A percentile compares a stretch with the other conserved stretches of the same genome.
phyloP scores from a whole-genome alignment of 2,329 filamentous ascomycete genomes.

The Talaromyces sp. region DNA sequence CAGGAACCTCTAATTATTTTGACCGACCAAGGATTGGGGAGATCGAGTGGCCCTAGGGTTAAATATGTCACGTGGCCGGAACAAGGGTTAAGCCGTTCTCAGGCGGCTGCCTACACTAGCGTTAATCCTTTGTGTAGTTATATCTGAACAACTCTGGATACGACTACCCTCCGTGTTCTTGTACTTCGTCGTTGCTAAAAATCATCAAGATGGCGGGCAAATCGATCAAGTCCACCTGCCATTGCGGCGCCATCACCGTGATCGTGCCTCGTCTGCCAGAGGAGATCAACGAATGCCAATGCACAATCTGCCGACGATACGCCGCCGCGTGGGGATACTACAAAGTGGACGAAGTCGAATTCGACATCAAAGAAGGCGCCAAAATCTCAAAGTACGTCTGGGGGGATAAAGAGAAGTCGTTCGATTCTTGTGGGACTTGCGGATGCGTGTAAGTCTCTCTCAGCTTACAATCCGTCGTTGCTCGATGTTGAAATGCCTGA shows the following conservation, averaged over 20 bases:
- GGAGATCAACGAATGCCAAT: slow-evolving; percentile 18
- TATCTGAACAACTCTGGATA: not conserved
- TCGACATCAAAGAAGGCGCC: slow-evolving; percentile 3
- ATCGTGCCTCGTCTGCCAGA: slow-evolving; percentile 1
- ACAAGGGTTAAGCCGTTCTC: no score
- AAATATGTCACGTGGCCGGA: not conserved
- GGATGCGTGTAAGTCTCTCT: slow-evolving; percentile 14
- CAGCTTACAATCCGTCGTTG: not conserved
- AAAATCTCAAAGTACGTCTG: slow-evolving; percentile 11
- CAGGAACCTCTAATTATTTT: no score
- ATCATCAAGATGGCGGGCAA: not conserved
- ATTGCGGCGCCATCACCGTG: slow-evolving; percentile 14
- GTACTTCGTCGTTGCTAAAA: no score
- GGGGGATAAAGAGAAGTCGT: slow-evolving; percentile 12
- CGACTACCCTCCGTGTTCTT: not conserved
- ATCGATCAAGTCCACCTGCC: slow-evolving; percentile 11
- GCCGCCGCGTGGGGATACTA: slow-evolving; percentile 17
- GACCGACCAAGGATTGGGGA: not conserved
- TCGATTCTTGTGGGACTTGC: slow-evolving; percentile 11
- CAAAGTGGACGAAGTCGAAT: slow-evolving; percentile 10
- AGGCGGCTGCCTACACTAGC: no score
- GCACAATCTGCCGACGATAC: slow-evolving; percentile 15
- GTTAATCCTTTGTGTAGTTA: not conserved
- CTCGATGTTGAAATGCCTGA: not conserved
- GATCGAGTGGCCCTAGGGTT: not conserved